phyloP scores from a whole-genome alignment of 257 asterid species.

The Striga asiatica region DNA sequence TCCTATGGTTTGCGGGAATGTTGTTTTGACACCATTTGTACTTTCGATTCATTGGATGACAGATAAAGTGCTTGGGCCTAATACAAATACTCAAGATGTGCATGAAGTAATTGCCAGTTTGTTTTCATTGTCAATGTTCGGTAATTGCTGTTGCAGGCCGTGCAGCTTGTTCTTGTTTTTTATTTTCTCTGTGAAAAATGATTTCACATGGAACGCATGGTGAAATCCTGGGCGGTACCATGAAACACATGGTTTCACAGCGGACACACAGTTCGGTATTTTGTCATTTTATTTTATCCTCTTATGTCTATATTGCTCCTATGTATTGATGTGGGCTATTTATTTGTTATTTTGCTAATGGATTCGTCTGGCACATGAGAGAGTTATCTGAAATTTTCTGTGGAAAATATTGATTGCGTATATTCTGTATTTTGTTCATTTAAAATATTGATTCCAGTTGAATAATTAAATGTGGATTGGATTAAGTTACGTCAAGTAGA shows the following conservation, averaged over 20 bases:
- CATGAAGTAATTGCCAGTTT: constrained; percentile 91
- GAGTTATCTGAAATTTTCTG: not conserved
- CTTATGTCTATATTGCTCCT: not conserved
- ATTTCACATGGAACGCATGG: too few relatives aligned
- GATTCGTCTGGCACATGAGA: not conserved
- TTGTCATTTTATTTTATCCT: not conserved
- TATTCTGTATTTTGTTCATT: too few relatives aligned
- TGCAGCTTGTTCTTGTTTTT: too few relatives aligned
- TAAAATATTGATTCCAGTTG: not conserved
- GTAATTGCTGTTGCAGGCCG: too few relatives aligned
- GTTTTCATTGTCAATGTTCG: too few relatives aligned
- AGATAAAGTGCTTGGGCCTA: constrained; percentile 87
- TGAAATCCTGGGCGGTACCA: too few relatives aligned
- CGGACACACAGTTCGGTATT: too few relatives aligned
- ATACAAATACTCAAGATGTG: constrained; percentile 74
- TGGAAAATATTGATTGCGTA: too few relatives aligned
- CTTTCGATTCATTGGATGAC: constrained; percentile 11
- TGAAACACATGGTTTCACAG: too few relatives aligned
- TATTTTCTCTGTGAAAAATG: too few relatives aligned
- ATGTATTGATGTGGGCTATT: not conserved
- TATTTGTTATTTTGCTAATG: not conserved
- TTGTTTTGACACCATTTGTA: constrained; percentile 1
- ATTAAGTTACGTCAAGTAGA: not conserved
- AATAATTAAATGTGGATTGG: not conserved
- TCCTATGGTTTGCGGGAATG: not conserved